These are phyloP conservation scores for Sphagnum contortum DNA, from an alignment of 225 moss, liverwort and hornwort genomes.

Conservation along the genomic window DNA sequence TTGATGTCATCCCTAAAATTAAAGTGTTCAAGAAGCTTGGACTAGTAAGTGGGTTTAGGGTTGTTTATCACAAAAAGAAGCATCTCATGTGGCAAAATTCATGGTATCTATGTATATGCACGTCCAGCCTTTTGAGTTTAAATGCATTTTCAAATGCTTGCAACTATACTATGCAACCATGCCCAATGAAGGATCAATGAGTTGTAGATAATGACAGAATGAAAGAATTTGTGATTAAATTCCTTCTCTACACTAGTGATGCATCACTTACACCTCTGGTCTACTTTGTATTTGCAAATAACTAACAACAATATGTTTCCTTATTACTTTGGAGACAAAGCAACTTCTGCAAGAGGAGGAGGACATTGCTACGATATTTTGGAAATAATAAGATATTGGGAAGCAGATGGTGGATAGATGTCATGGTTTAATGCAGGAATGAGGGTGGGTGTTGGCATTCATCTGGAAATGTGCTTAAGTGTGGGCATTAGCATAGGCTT, in stretches of 20 bases:
- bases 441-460: constrained; percentile 49
- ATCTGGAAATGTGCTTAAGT: constrained; percentile 50
- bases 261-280: too few species aligned
- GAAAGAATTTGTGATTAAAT: too few species aligned
- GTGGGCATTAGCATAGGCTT: constrained; percentile 49
- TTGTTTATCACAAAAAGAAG: too few species aligned
- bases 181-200: too few species aligned
- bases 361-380: constrained; percentile 27
- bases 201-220: too few species aligned
- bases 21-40: constrained; percentile 28
- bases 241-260: too few species aligned
- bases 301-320: too few species aligned
- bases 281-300: not conserved
- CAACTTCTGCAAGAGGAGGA: constrained; percentile 4
- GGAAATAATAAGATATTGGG: constrained; percentile 32
- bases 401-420: constrained; percentile 42
- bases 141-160: too few species aligned
- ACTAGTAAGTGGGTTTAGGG: constrained; percentile 1
- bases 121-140: too few species aligned
- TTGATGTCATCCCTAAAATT: constrained; percentile 50
- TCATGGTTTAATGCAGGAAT: constrained; percentile 60
- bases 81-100: too few species aligned
- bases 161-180: too few species aligned
- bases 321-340: constrained; percentile 22
- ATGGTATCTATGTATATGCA: too few species aligned